Evolutionary conservation across 768 basidiomycete genomes (phyloP).

Genomic region (Peribolospora baueri): DNA sequence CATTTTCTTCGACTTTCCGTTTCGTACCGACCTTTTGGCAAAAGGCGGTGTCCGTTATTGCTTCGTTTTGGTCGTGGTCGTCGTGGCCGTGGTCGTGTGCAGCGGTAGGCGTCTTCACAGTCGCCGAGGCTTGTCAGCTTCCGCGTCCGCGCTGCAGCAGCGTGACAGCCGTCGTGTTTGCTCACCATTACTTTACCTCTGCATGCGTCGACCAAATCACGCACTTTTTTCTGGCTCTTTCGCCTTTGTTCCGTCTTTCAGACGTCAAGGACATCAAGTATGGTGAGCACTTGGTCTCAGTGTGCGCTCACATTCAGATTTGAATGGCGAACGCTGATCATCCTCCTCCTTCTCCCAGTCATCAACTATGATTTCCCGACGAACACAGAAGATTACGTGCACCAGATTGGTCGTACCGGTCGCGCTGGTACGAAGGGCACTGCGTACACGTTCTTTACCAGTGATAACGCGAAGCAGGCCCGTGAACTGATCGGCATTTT

Average conservation of each 20-base stretch:
- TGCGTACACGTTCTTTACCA: slow-evolving; percentile 65
- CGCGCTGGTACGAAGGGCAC: slow-evolving; percentile 43
- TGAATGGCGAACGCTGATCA: too few species aligned
- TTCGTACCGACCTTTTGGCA: slow-evolving; percentile 20
- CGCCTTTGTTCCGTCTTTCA: slow-evolving; percentile 17
- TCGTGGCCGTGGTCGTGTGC: too few species aligned
- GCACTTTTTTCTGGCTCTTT: too few species aligned
- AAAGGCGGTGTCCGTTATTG: neutral
- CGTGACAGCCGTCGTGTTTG: too few species aligned
- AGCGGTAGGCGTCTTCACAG: too few species aligned
- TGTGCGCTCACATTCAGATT: too few species aligned
- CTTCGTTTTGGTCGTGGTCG: neutral
- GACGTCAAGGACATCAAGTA: slow-evolving; percentile 99
- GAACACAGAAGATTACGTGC: slow-evolving; percentile 79
- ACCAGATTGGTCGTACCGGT: slow-evolving; percentile 59
- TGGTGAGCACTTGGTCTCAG: slow-evolving; percentile 1
- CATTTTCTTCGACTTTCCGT: slow-evolving; percentile 13
- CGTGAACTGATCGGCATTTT: slow-evolving; percentile 73
- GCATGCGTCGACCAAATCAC: too few species aligned
- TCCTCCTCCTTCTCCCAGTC: slow-evolving; percentile 21
- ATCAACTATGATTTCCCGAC: slow-evolving; percentile 22
- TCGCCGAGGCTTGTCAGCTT: too few species aligned
- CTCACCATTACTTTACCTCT: too few species aligned
- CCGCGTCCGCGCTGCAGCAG: too few species aligned
- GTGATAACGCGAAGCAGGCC: slow-evolving; percentile 58